A percentile compares a stretch with the other conserved stretches of the same genome.
phyloP scores from a whole-genome alignment of 345 rosid genomes.

The Citropsis articulata region DNA sequence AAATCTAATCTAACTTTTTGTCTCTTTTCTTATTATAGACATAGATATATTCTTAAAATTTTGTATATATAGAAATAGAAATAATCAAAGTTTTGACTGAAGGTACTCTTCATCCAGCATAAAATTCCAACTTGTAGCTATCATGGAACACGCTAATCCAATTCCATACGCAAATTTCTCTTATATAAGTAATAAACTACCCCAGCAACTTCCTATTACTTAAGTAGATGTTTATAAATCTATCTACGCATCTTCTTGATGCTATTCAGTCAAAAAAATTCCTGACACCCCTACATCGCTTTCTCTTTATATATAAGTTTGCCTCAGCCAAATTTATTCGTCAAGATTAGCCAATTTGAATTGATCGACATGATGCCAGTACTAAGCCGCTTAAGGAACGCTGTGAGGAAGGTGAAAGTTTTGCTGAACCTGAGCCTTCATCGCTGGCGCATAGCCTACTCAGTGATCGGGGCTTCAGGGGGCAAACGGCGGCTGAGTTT shows the following conservation, averaged over 20 bases:
- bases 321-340: no score
- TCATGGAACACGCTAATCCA: not conserved
- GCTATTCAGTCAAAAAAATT: not conserved
- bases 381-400: slow-evolving; percentile 57
- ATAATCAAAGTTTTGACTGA: slow-evolving; percentile 14
- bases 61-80: not conserved
- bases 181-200: not conserved
- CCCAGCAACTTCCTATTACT: slow-evolving; percentile 11
- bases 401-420: slow-evolving; percentile 64
- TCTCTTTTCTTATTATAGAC: no score
- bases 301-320: no score
- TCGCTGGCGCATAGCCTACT: slow-evolving; percentile 53
- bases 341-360: no score
- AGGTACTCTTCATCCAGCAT: not conserved
- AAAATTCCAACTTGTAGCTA: not conserved
- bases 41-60: no score
- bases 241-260: not conserved
- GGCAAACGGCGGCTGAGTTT: slow-evolving; percentile 50
- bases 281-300: not conserved
- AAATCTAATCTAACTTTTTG: no score
- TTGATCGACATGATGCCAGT: slow-evolving; percentile 8
- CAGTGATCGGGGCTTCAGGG: slow-evolving; percentile 36
- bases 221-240: no score
- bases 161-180: not conserved
- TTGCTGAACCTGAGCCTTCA: slow-evolving; percentile 43